A percentile compares a stretch with the other conserved stretches of the same genome.
Evolutionary conservation across 148 eudicot genomes (phyloP).

Genomic region (Spergularia marina): DNA sequence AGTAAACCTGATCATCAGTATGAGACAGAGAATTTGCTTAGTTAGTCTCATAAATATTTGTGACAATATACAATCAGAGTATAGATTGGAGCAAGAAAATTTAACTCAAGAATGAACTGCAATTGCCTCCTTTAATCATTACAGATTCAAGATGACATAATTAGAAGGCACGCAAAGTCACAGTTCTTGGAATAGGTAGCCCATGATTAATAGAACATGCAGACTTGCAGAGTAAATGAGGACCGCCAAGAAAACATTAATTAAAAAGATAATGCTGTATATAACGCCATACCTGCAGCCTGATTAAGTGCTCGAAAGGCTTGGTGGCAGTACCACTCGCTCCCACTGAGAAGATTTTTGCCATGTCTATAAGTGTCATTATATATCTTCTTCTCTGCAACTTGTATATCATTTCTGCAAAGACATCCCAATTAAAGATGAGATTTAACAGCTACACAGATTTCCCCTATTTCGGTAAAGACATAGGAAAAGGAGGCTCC

Average conservation of each 20-base stretch:
- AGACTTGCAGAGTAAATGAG: background rate
- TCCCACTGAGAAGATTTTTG: slow-evolving; percentile 78
- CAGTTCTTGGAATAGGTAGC: background rate
- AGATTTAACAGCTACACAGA: background rate
- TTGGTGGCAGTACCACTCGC: slow-evolving; percentile 96
- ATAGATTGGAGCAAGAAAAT: background rate
- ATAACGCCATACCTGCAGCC: slow-evolving; percentile 73
- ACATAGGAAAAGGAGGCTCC: slow-evolving; percentile 19
- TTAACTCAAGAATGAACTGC: background rate
- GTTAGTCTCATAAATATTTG: background rate
- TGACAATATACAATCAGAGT: background rate
- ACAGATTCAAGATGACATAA: background rate
- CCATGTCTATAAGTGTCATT: slow-evolving; percentile 67
- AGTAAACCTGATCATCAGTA: background rate
- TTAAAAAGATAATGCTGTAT: background rate
- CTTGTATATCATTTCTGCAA: slow-evolving; percentile 76
- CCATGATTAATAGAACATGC: background rate
- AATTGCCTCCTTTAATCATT: background rate
- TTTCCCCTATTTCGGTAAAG: slow-evolving; percentile 1
- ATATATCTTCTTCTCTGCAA: slow-evolving; percentile 85
- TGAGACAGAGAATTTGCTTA: background rate
- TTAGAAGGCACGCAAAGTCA: background rate
- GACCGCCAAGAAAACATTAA: background rate
- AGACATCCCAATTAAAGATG: slow-evolving; percentile 20
- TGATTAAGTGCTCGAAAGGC: slow-evolving; percentile 97